Percentiles rank a stretch among this genome's conserved stretches.
phyloP scores from a whole-genome alignment of 2,329 filamentous ascomycete genomes.

The Ceratocystis albifundus region DNA sequence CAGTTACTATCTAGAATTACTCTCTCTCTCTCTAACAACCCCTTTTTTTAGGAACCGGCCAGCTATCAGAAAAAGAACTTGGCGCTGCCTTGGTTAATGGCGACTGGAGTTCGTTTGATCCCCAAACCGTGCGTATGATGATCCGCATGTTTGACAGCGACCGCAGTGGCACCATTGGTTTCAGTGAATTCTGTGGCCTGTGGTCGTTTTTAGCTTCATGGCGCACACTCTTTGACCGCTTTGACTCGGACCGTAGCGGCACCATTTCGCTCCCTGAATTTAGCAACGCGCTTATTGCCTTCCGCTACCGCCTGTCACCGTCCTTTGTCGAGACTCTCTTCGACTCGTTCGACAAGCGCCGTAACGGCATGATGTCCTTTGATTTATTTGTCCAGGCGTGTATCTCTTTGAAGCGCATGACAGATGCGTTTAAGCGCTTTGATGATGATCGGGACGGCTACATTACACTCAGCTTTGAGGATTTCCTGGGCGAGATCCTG shows the following conservation, averaged over 20 bases:
- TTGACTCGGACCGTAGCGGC: slow-evolving; percentile 76
- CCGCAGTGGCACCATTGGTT: slow-evolving; percentile 77
- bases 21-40: too few species aligned
- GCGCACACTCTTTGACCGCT: slow-evolving; percentile 88
- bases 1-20: not conserved
- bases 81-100: slow-evolving; percentile 87
- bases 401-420: slow-evolving; percentile 95
- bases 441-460: slow-evolving; percentile 94
- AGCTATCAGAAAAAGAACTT: slow-evolving; percentile 76
- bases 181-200: slow-evolving; percentile 89
- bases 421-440: slow-evolving; percentile 97
- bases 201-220: slow-evolving; percentile 95
- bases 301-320: slow-evolving; percentile 80
- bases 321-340: slow-evolving; percentile 79
- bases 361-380: slow-evolving; percentile 67
- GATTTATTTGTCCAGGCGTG: slow-evolving; percentile 97
- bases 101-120: slow-evolving; percentile 88
- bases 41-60: slow-evolving; percentile 49
- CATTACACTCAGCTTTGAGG: slow-evolving; percentile 71
- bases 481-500: slow-evolving; percentile 60
- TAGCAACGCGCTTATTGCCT: slow-evolving; percentile 77
- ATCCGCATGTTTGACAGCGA: slow-evolving; percentile 98
- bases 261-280: slow-evolving; percentile 82
- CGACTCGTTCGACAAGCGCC: slow-evolving; percentile 71
- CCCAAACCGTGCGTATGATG: slow-evolving; percentile 95